These are phyloP conservation scores for Mucor velutinosus DNA, from an alignment of 371 early-diverging fungal species.

Conservation along the genomic window DNA sequence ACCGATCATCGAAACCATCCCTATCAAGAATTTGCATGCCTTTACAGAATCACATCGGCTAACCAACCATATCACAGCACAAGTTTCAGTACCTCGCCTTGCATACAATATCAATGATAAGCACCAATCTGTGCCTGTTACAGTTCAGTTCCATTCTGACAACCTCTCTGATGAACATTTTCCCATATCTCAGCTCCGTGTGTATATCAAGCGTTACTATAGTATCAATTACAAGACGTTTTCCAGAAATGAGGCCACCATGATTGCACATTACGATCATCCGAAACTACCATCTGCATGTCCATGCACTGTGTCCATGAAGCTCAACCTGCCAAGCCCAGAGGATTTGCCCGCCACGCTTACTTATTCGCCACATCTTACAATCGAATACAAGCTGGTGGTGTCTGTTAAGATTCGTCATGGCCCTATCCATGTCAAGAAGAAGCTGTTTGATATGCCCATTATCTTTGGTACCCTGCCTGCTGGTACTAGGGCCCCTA, in stretches of 20 bases:
- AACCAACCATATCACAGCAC: conserved; percentile 11
- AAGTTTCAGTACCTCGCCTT: conserved; percentile 24
- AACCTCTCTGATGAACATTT: background rate
- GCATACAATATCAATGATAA: conserved; percentile 25
- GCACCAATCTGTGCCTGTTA: conserved; percentile 16
- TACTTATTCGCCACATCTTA: conserved; percentile 21
- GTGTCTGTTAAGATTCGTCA: conserved; percentile 20
- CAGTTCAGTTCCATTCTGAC: conserved; percentile 14
- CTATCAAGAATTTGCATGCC: conserved; percentile 16
- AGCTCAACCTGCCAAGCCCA: conserved; percentile 1
- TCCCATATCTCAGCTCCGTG: conserved; percentile 16
- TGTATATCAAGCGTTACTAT: conserved; percentile 27
- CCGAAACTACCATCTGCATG: conserved; percentile 10
- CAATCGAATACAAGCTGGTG: conserved; percentile 20
- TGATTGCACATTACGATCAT: conserved; percentile 11
- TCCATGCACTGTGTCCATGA: conserved; percentile 17
- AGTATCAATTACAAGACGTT: conserved; percentile 31
- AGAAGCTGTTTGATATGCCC: conserved; percentile 26
- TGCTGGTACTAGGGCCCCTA: conserved; percentile 24
- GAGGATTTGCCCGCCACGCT: conserved; percentile 13
- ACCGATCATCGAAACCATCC: conserved; percentile 27
- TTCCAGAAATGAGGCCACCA: conserved; percentile 22
- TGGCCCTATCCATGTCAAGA: conserved; percentile 25
- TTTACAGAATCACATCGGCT: conserved; percentile 11
- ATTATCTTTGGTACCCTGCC: conserved; percentile 27